These are phyloP conservation scores for Scheffersomyces amazonensis DNA, from an alignment of 805 yeast species.

Conservation along the genomic window DNA sequence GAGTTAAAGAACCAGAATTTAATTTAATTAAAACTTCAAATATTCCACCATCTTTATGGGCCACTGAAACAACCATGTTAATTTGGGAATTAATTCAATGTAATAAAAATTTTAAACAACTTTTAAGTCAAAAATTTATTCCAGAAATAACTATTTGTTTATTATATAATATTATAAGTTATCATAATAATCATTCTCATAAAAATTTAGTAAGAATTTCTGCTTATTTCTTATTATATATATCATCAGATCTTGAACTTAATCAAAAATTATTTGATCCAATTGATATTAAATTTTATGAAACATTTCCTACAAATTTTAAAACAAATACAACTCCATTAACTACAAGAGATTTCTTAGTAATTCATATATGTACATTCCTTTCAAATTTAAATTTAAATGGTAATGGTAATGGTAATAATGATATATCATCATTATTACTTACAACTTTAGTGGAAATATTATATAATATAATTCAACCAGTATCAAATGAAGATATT, in stretches of 20 bases:
- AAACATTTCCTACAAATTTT: constrained; percentile 51
- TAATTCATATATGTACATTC: constrained; percentile 49
- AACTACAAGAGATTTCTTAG: constrained; percentile 63
- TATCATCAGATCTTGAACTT: constrained; percentile 41
- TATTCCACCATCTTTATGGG: constrained; percentile 39
- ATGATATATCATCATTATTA: constrained; percentile 26
- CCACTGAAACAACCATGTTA: constrained; percentile 57
- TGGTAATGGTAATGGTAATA: constrained; percentile 6
- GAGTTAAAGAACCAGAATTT: constrained; percentile 10
- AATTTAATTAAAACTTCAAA: constrained; percentile 2
- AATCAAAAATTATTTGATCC: constrained; percentile 42
- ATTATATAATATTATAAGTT: constrained; percentile 55
- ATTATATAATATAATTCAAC: constrained; percentile 57
- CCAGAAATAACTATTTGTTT: constrained; percentile 53
- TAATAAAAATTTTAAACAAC: constrained; percentile 53
- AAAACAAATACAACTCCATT: constrained; percentile 39
- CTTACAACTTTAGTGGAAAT: constrained; percentile 54
- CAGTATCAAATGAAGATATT: constrained; percentile 19
- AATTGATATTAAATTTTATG: constrained; percentile 42
- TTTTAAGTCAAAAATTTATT: constrained; percentile 39
- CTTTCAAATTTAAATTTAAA: constrained; percentile 14
- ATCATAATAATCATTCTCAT: constrained; percentile 35
- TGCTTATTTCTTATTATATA: constrained; percentile 49
- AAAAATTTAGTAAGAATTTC: constrained; percentile 47
- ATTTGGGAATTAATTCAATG: constrained; percentile 78